Base-by-base conservation (phyloP, 1,284 basidiomycete species). In the Porogramme epimiltina region DNA sequence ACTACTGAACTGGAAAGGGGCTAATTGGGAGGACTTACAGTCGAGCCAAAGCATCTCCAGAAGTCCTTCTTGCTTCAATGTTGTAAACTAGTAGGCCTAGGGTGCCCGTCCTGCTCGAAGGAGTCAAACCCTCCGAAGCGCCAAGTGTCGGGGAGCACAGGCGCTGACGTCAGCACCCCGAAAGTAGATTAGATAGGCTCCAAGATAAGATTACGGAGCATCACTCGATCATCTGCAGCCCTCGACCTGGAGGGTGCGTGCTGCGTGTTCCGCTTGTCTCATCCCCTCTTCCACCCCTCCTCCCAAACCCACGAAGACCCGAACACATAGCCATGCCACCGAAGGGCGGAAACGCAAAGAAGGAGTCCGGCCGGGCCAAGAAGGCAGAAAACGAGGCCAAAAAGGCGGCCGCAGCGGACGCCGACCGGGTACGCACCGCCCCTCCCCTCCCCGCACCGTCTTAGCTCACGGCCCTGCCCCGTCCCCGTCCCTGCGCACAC, bases 341-440 rank as follows among this genome's bases (percentile, higher is more conserved):
- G 1, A 91, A 89, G 67, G 90, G 89, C 64, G 84, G 81, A 62
- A 95, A 93, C 77, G 78, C 90, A 58, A 95, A 95, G 84, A 94
- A 95, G 69, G 93, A 95, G 69, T 72, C 82, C 26, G 93, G 93
- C 2, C 73, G 89, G 43, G 90, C 94, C 1, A 93, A 93, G 71
- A 98, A 98, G 73, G 92, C 93, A 5, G 95, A 96, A 68, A 95
- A 94, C 70, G 93, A 94, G 70, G 79, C 84, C 20, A 84, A 89
- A 79, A 89, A 89, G 70, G 77, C 84, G 59, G 81, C 79, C 10
- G 76, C 75, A 3, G 84, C 77, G 0, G 76, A 76, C 5, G 76
- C 75, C 8, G 86, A 84, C 4, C 83, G 79, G 71, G 90, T 86
- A 42, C 49, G 70, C 52, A 48, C 43, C 26, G 19, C 10, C 37